Evolutionary conservation across 306 rosid species (phyloP).

Genomic region (Quercus bicolor): DNA sequence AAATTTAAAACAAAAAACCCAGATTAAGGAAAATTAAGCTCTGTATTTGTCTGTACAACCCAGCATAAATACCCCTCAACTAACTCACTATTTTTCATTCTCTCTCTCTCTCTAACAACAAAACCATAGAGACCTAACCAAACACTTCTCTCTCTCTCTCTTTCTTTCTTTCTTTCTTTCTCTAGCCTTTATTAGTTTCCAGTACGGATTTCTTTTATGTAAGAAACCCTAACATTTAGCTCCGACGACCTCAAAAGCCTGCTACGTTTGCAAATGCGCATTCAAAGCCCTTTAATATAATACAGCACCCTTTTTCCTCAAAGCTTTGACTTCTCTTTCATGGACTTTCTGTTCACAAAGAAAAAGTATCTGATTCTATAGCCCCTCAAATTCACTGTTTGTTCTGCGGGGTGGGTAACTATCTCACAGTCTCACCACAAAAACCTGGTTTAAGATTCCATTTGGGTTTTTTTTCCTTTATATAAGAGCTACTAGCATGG

Average conservation of each 20-base stretch:
- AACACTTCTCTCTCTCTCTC: neutral
- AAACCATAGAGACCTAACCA: too few species aligned
- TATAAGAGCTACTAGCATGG: neutral
- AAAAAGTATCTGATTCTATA: neutral
- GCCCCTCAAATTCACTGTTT: neutral
- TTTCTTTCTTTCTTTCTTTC: too few species aligned
- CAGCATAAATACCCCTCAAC: constrained; percentile 69
- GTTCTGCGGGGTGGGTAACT: neutral
- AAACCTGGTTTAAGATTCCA: neutral
- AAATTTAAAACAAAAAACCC: too few species aligned
- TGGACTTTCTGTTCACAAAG: neutral
- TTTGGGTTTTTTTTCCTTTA: too few species aligned
- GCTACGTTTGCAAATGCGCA: constrained; percentile 2
- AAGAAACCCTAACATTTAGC: constrained; percentile 38
- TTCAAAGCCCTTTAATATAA: neutral
- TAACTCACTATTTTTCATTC: constrained; percentile 13
- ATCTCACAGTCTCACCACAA: neutral
- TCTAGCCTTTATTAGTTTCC: neutral
- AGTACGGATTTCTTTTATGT: constrained; percentile 12
- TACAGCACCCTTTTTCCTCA: neutral
- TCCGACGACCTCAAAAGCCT: constrained; percentile 17
- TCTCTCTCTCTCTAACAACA: neutral
- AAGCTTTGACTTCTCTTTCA: neutral
- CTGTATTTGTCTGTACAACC: constrained; percentile 13
- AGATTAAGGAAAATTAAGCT: too few species aligned